Conservation (phyloP, 441 rosid species). For the Gossypium aridum region DNA sequence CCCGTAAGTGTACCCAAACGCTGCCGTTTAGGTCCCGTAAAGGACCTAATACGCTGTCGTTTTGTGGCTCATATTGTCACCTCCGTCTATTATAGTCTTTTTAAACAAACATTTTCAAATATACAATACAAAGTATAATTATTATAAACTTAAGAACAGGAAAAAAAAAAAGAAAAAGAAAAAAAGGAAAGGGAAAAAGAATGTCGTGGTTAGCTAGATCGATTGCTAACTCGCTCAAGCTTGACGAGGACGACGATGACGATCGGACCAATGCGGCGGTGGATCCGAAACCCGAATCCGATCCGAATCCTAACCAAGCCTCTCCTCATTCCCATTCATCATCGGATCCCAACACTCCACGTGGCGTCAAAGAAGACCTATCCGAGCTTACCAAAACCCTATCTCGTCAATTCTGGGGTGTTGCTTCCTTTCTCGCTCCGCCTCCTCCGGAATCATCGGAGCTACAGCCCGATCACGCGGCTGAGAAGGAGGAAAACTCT, state of each 20-base stretch:
- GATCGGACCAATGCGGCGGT: constrained; percentile 11
- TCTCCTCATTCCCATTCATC: constrained; percentile 2
- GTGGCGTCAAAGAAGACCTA: constrained; percentile 86
- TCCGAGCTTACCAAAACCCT: constrained; percentile 81
- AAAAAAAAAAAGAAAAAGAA: background rate
- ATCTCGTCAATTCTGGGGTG: constrained; percentile 87
- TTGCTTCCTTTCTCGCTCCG: constrained; percentile 92
- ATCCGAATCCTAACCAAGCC: constrained; percentile 9
- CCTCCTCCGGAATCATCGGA: constrained; percentile 36
- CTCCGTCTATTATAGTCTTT: background rate
- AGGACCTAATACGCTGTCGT: constrained; percentile 8
- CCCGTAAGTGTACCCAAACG: no score
- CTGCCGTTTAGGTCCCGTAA: background rate
- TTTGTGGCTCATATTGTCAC: background rate
- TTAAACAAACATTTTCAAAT: background rate
- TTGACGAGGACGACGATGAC: constrained; percentile 48
- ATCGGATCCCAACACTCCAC: constrained; percentile 40
- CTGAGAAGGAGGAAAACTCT: constrained; percentile 12
- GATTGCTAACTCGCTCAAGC: constrained; percentile 75
- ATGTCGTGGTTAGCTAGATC: constrained; percentile 95
- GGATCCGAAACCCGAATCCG: constrained; percentile 6
- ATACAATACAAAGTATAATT: background rate
- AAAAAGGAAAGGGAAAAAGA: background rate
- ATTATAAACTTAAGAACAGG: background rate
- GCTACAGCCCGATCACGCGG: background rate